Evolutionary conservation across 768 basidiomycete genomes (phyloP), one percentile per base, ranked within the genome.

Genomic region (Pholiota molesta): DNA sequence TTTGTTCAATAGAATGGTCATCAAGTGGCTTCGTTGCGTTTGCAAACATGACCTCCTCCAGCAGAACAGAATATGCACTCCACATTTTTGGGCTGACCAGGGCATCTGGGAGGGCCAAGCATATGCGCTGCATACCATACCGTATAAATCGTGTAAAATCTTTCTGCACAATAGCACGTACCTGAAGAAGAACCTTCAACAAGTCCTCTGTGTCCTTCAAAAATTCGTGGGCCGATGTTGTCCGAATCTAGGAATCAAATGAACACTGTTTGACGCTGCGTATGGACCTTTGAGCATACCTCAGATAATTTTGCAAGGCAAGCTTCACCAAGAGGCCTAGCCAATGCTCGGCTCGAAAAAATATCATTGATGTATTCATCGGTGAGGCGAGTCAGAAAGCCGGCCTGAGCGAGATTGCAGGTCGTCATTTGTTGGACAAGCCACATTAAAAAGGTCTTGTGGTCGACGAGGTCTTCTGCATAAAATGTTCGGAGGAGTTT

Each of bases 341-440:
- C 79, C 54, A 94, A 77, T 0, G 90, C 84, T n/a, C 91, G 85
- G 66, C 81, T 87, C 16, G 75, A 74, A 14, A 88, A 72, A 72
- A 94, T 83, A 21, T 86, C 90, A 49, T 87, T 85, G 5, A 92
- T 74, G 71, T 94, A 94, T 71, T 94, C 92, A 66, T 94, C 90
- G 6, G 83, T 85, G n/a, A 95, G 75, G 54, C 88, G 83, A 28
- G 83, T 84, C 13, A 94, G 75, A 69, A 95, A 94, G 3, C 87
- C 89, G 14, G 86, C 84, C 75, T 95, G 92, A 2, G 93, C 92
- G 28, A 94, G 82, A 70, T 94, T 94, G 69, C 89, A 92, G 3
- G 78, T 79, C n/a, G 73, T 70, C 84, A 91, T 86, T 69, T 93
- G 91, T 60, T 90, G 86, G 19, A 91, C 87, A 26, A 94, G 77